A percentile compares a stretch with the other conserved stretches of the same genome.
Conservation (phyloP, 139 green algal species). For the Astrephomene gubernaculifera region DNA sequence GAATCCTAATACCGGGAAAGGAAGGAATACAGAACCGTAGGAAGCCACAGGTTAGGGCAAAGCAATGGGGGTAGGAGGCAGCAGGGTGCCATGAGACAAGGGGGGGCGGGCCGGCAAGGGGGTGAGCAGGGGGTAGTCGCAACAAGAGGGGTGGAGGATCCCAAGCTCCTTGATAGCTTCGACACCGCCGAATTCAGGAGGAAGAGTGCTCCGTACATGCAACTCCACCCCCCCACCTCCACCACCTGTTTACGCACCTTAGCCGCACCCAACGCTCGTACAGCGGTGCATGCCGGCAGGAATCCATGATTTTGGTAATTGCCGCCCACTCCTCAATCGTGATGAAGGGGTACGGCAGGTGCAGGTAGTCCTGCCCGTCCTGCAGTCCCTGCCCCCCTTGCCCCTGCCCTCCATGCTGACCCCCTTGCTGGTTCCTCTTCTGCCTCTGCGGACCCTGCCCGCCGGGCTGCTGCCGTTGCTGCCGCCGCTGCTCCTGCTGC, state of each 20-base stretch:
- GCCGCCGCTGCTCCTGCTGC: too few relatives aligned
- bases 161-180: background rate
- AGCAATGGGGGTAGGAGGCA: too few relatives aligned
- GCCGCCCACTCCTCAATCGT: conserved; percentile 11
- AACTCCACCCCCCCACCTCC: background rate
- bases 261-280: conserved; percentile 33
- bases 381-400: background rate
- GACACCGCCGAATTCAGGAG: background rate
- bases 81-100: too few relatives aligned
- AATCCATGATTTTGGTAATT: conserved; percentile 23
- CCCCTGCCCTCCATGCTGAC: background rate
- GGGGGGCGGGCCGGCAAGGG: too few relatives aligned
- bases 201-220: too few relatives aligned
- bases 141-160: background rate
- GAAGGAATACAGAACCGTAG: too few relatives aligned
- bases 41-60: too few relatives aligned
- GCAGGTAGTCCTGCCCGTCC: background rate
- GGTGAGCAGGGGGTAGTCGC: background rate
- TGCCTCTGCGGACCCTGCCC: too few relatives aligned
- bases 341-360: background rate
- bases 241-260: background rate
- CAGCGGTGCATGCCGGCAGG: conserved; percentile 11
- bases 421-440: too few relatives aligned
- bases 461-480: too few relatives aligned
- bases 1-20: too few relatives aligned